These are phyloP conservation scores for Leccinum truebloodii DNA, from an alignment of 768 basidiomycete species.

Conservation along the genomic window DNA sequence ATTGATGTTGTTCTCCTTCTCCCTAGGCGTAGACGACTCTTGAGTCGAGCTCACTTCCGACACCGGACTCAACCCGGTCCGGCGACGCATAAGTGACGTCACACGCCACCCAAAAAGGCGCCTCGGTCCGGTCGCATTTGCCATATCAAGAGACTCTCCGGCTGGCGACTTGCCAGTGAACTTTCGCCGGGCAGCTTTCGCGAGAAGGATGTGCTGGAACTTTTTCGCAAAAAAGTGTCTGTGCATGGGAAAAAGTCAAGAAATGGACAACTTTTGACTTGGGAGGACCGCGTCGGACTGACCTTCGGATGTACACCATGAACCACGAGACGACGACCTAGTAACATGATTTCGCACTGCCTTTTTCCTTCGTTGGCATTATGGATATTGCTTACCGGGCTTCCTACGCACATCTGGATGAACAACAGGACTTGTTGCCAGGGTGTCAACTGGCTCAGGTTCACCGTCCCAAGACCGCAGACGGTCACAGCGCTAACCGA, in stretches of 20 bases:
- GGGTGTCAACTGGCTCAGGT: slow-evolving; percentile 64
- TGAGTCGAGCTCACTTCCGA: slow-evolving; percentile 22
- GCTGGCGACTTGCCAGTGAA: slow-evolving; percentile 16
- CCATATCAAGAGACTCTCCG: slow-evolving; percentile 24
- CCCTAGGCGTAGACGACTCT: slow-evolving; percentile 12
- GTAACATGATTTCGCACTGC: not conserved
- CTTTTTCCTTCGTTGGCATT: too few species aligned
- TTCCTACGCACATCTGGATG: slow-evolving; percentile 77
- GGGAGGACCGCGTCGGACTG: not conserved
- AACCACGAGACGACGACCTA: slow-evolving; percentile 82
- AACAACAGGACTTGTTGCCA: slow-evolving; percentile 75
- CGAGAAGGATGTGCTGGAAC: slow-evolving; percentile 58
- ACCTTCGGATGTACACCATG: slow-evolving; percentile 79
- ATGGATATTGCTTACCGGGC: slow-evolving; percentile 53
- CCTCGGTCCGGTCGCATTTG: slow-evolving; percentile 12
- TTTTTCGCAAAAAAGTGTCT: slow-evolving; percentile 65
- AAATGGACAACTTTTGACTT: not conserved
- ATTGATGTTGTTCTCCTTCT: slow-evolving; percentile 33
- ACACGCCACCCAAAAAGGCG: slow-evolving; percentile 31
- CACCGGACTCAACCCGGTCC: slow-evolving; percentile 29
- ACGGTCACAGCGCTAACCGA: slow-evolving; percentile 78
- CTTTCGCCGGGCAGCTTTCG: slow-evolving; percentile 38
- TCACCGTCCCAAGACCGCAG: slow-evolving; percentile 71
- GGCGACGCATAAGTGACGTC: slow-evolving; percentile 35
- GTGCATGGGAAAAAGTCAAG: not conserved